Percentiles rank a stretch among this genome's conserved stretches.
These are phyloP conservation scores for Nothopassalora personata DNA, from an alignment of 2,329 filamentous ascomycete genomes.

Conservation along the genomic window DNA sequence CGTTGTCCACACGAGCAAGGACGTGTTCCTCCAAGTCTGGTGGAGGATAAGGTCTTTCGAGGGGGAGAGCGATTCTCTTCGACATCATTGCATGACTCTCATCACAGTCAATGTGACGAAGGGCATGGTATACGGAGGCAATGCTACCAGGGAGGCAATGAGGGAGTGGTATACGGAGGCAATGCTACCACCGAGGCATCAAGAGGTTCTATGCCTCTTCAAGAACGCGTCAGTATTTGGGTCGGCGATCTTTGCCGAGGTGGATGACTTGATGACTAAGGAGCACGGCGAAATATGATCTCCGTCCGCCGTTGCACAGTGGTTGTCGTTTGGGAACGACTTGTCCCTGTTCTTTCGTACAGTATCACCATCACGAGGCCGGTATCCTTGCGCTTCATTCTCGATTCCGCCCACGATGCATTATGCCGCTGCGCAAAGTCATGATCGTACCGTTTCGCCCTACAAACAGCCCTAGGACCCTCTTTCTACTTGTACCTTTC, in stretches of 20 bases:
- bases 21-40: background rate
- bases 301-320: too few species aligned
- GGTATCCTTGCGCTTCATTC: background rate
- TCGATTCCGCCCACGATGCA: background rate
- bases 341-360: background rate
- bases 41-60: background rate
- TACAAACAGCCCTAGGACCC: background rate
- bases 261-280: background rate
- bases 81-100: background rate
- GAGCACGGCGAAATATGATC: too few species aligned
- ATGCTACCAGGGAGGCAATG: background rate
- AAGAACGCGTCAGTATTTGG: background rate
- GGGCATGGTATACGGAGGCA: background rate
- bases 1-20: background rate
- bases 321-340: background rate
- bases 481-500: background rate
- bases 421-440: background rate
- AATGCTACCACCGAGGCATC: background rate
- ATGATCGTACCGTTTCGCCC: background rate
- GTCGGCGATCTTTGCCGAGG: background rate
- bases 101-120: background rate
- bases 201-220: background rate
- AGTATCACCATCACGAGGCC: background rate
- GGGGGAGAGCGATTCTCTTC: background rate
- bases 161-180: background rate